These are phyloP conservation scores for Alternaria viburni DNA, from an alignment of 2,329 filamentous ascomycete species.

Conservation along the genomic window DNA sequence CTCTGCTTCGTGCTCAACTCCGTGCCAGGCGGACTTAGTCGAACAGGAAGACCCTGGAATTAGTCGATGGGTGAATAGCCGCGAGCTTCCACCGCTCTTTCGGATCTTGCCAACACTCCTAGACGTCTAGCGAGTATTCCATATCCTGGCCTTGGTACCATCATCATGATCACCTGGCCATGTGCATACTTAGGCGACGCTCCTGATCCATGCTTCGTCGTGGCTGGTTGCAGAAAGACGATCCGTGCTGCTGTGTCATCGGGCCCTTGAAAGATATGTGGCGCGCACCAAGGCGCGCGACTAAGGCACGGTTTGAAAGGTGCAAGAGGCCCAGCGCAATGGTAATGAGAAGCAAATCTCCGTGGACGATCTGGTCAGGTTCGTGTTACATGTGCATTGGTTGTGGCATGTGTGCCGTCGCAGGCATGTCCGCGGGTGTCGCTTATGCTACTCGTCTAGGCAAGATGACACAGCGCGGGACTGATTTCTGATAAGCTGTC, in stretches of 20 bases:
- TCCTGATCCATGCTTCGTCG: constrained; percentile 27
- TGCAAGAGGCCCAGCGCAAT: constrained; percentile 21
- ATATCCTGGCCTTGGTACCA: constrained; percentile 3
- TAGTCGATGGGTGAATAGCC: constrained; percentile 6
- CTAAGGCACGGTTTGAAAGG: constrained; percentile 12
- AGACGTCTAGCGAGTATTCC: constrained; percentile 8
- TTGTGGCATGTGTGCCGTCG: constrained; percentile 18
- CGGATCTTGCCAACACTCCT: constrained; percentile 10
- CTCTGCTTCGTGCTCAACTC: constrained; percentile 4
- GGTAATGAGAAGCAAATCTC: constrained; percentile 26
- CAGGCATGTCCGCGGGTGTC: constrained; percentile 10
- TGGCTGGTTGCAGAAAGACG: constrained; percentile 8
- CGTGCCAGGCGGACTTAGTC: constrained; percentile 6
- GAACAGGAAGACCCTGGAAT: constrained; percentile 1
- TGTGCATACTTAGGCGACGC: constrained; percentile 20
- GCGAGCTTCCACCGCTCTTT: constrained; percentile 33
- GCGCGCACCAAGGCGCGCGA: constrained; percentile 9
- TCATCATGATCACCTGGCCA: constrained; percentile 30
- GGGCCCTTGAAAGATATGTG: constrained; percentile 7
- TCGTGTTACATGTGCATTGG: constrained; percentile 28
- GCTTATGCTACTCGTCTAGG: constrained; percentile 25
- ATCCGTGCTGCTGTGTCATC: constrained; percentile 4
- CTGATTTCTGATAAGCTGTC: constrained; percentile 32
- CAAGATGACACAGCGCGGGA: constrained; percentile 22
- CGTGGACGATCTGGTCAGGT: constrained; percentile 13